These are phyloP conservation scores for Rhizopogon sp. DNA, from an alignment of 768 basidiomycete genomes.

Conservation along the genomic window DNA sequence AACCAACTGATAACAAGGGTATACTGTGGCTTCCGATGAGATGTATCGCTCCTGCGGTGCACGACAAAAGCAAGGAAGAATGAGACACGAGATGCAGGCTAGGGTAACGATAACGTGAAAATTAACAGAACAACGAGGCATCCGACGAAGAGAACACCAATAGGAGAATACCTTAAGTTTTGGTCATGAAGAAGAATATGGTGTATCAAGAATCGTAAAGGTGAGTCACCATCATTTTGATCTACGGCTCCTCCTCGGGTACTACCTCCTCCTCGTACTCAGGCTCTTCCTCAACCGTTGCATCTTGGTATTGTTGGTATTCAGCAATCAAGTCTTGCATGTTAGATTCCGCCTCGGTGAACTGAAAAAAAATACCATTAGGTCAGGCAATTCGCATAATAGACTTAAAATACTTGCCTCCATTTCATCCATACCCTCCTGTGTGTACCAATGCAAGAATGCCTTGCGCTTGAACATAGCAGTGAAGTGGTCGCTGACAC, in stretches of 20 bases:
- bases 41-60: constrained; percentile 4
- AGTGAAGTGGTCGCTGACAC: constrained; percentile 97
- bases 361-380: constrained; percentile 33
- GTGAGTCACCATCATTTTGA: constrained; percentile 17
- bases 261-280: constrained; percentile 82
- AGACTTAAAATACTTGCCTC: constrained; percentile 43
- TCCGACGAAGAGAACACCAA: constrained; percentile 26
- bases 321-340: constrained; percentile 99
- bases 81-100: constrained; percentile 18
- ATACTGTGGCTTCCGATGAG: constrained; percentile 7
- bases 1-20: constrained; percentile 1
- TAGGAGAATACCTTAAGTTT: constrained; percentile 31
- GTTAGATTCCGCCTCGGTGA: constrained; percentile 98
- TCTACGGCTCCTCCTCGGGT: constrained; percentile 53
- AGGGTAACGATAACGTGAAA: constrained; percentile 27
- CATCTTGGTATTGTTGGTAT: constrained; percentile 96
- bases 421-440: constrained; percentile 99
- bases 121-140: constrained; percentile 23
- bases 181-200: constrained; percentile 22
- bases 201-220: constrained; percentile 12
- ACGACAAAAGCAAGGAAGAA: constrained; percentile 7
- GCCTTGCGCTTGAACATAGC: constrained; percentile 99
- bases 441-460: constrained; percentile 98
- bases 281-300: constrained; percentile 86
- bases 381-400: not conserved